These are phyloP conservation scores for Suhomyces maxii DNA, from an alignment of 1,139 yeast genomes.

Conservation along the genomic window DNA sequence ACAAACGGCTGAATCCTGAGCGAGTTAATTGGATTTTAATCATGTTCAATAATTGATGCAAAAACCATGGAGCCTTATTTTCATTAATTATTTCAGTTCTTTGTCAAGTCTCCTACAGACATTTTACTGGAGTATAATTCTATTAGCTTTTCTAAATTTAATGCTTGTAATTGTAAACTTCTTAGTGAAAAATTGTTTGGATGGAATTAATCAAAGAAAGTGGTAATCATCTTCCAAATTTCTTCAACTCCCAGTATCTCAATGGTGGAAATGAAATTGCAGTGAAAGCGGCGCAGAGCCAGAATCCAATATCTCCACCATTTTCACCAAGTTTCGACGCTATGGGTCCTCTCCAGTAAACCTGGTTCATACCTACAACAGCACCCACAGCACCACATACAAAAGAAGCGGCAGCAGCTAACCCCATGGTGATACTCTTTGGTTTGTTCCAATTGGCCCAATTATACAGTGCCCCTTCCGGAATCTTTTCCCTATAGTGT, in stretches of 20 bases:
- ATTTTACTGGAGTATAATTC: no score
- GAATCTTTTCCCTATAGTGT: slow-evolving; percentile 17
- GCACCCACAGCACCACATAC: slow-evolving; percentile 31
- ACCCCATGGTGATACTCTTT: slow-evolving; percentile 22
- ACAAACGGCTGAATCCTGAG: no score
- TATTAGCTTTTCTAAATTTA: no score
- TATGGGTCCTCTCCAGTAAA: slow-evolving; percentile 31
- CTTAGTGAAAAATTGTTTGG: no score
- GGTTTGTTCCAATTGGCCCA: slow-evolving; percentile 23
- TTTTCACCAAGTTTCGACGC: slow-evolving; percentile 26
- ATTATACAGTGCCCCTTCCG: slow-evolving; percentile 15
- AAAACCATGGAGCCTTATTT: no score
- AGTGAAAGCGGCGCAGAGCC: slow-evolving; percentile 11
- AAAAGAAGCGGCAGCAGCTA: slow-evolving; percentile 28
- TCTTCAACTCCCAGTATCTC: slow-evolving; percentile 19
- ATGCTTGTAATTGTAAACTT: neutral
- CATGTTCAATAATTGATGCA: no score
- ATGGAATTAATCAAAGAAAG: no score
- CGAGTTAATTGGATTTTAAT: no score
- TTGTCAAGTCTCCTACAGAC: no score
- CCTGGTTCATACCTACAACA: slow-evolving; percentile 35
- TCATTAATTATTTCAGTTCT: no score
- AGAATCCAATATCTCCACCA: slow-evolving; percentile 15
- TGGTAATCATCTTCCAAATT: slow-evolving; percentile 12
- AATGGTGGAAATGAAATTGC: slow-evolving; percentile 12